Base-by-base conservation (phyloP, 495 filamentous ascomycete genomes). In the Penicillium bovifimosum region DNA sequence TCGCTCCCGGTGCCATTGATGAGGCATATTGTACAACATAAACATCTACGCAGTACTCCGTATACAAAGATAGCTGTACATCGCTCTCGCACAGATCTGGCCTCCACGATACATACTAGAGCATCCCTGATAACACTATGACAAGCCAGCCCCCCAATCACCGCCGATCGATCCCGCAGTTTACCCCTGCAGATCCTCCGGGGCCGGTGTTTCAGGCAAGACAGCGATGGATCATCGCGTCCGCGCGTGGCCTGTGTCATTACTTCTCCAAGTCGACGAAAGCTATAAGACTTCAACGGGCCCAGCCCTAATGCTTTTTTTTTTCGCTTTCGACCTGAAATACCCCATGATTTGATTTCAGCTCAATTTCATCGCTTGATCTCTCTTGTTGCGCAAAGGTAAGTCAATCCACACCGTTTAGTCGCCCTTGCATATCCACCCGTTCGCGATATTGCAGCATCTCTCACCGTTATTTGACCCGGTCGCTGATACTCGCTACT, bases 271-370 rank as follows among this genome's bases (percentile, higher is more conserved):
- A 7, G 43, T 10, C 18, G 17, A 38, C 46, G 47, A 54, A 24
- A 57, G 60, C 31, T 63, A 63, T 60, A 63, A 63, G 53, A 60
- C 41, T 18, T 57, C 36, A 41, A 52, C 48, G 45, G 48, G 13
- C n/a, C n/a, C n/a, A n/a, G 29, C 31, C 48, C 47, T 41, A 62
- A 54, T 38, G 36, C 47, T 18, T 34, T 28, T 14, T 39, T 39
- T 14, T 10, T 46, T 28, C 41, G 28, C 26, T 35, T 41, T n/a
- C 16, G 7, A 55, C 39, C 39, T 20, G 39, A 13, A 47, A 29
- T 41, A 27, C 14, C 26, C 28, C 11, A 3, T 48, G 9, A 10
- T 34, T 16, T 9, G 26, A 34, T 17, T 32, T 20, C n/a, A 29
- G 18, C 38, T 9, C 18, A 35, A 13, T 27, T n/a, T 11, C 9